Conservation (phyloP, 257 asterid genomes). For the Dorcoceras hygrometricum region DNA sequence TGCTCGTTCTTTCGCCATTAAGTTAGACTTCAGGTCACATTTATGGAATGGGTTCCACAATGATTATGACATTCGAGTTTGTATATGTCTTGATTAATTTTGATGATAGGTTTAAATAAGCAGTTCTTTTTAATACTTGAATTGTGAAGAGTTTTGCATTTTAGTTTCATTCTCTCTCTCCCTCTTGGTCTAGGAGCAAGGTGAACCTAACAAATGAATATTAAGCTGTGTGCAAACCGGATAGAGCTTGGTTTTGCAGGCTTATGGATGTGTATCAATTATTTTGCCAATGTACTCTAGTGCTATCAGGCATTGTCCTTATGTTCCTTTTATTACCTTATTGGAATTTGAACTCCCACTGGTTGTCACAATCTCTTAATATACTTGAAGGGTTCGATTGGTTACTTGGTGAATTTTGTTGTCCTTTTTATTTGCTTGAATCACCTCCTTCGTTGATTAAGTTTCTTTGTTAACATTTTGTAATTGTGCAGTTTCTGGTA, state of each 20-base stretch:
- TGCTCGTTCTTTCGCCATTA: not conserved
- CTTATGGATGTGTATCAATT: not conserved
- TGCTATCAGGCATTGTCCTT: conserved; percentile 1
- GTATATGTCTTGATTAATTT: not conserved
- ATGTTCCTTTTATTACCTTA: not conserved
- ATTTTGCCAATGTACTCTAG: conserved; percentile 4
- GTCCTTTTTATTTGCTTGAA: not conserved
- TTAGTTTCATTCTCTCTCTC: not conserved
- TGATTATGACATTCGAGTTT: not conserved
- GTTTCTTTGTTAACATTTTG: conserved; percentile 13
- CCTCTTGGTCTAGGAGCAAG: not conserved
- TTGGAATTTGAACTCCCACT: not conserved
- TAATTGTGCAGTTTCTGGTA: conserved; percentile 4
- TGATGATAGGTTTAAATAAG: not conserved
- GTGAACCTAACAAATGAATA: not conserved
- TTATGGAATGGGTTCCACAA: not conserved
- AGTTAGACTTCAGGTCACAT: too few relatives aligned
- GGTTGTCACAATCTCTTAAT: not conserved
- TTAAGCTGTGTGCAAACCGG: conserved; percentile 11
- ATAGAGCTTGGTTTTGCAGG: conserved; percentile 6
- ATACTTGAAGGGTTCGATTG: not conserved
- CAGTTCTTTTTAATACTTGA: not conserved
- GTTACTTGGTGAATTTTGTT: conserved; percentile 2
- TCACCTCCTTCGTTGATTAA: not conserved
- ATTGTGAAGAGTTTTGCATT: not conserved